Conservation (phyloP, 306 rosid species). For the Calophaca sinica region DNA sequence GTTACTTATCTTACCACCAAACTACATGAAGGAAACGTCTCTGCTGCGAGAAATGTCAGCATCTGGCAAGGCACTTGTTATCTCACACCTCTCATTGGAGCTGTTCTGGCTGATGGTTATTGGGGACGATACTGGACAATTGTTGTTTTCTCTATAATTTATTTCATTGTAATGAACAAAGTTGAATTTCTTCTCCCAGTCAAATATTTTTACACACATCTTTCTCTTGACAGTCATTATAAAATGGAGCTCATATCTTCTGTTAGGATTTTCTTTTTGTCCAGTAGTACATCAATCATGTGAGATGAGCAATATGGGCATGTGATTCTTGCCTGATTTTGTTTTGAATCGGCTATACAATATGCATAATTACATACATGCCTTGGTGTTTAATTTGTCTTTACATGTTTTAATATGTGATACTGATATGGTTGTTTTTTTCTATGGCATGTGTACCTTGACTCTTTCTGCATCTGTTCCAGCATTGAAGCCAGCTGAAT, state of each 20-base stretch:
- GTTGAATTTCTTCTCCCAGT: constrained; percentile 18
- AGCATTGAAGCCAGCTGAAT: constrained; percentile 71
- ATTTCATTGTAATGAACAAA: constrained; percentile 65
- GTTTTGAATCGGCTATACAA: not conserved
- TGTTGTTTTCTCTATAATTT: constrained; percentile 69
- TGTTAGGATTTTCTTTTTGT: not conserved
- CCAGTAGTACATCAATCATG: too few relatives aligned
- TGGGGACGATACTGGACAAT: constrained; percentile 99
- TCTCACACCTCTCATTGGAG: constrained; percentile 92
- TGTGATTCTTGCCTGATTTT: not conserved
- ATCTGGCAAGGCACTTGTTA: constrained; percentile 96
- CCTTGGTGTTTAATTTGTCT: not conserved
- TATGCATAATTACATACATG: not conserved
- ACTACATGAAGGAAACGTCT: constrained; percentile 77
- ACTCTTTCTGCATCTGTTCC: constrained; percentile 82
- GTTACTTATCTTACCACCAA: constrained; percentile 87
- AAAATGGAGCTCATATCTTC: not conserved
- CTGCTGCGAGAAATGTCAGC: constrained; percentile 88
- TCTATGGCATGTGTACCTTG: constrained; percentile 88
- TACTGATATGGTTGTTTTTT: constrained; percentile 32
- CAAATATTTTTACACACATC: constrained; percentile 5
- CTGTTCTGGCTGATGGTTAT: constrained; percentile 87
- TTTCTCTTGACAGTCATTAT: constrained; percentile 21
- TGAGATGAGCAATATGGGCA: not conserved
- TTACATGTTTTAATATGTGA: not conserved